phyloP scores from a whole-genome alignment of 2,329 filamentous ascomycete species.

The Colletotrichum noveboracense region DNA sequence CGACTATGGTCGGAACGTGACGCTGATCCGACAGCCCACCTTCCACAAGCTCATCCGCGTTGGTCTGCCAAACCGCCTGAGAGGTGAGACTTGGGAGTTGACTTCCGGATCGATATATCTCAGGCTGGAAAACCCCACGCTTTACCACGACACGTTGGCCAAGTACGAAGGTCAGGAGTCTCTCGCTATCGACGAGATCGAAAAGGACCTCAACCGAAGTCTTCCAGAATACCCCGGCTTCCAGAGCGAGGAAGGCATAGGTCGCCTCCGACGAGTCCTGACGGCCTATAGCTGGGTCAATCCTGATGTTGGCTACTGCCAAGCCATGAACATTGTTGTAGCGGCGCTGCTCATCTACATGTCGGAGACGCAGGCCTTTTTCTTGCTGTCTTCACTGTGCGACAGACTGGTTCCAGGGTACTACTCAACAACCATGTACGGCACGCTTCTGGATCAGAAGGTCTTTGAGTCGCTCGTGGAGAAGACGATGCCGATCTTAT shows the following conservation, averaged over 20 bases:
- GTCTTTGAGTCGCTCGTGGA: slow-evolving; percentile 99
- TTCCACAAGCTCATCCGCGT: slow-evolving; percentile 98
- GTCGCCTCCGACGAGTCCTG: slow-evolving; percentile 83
- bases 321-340: slow-evolving; percentile 99
- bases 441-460: slow-evolving; percentile 92
- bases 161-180: slow-evolving; percentile 88
- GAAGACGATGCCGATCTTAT: slow-evolving; percentile 97
- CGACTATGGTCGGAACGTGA: slow-evolving; percentile 93
- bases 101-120: slow-evolving; percentile 91
- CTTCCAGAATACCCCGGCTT: slow-evolving; percentile 97
- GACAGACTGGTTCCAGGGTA: slow-evolving; percentile 94
- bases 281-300: slow-evolving; percentile 99
- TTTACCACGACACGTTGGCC: slow-evolving; percentile 83
- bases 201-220: slow-evolving; percentile 96
- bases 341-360: slow-evolving; percentile 98
- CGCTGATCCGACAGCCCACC: slow-evolving; percentile 91
- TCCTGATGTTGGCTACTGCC: slow-evolving; percentile 94
- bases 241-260: slow-evolving; percentile 95
- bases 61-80: slow-evolving; percentile 87
- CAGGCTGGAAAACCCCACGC: slow-evolving; percentile 81
- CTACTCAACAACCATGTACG: slow-evolving; percentile 99
- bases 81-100: slow-evolving; percentile 96
- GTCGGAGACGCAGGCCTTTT: slow-evolving; percentile 96
- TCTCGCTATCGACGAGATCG: slow-evolving; percentile 96
- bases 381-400: slow-evolving; percentile 87